phyloP scores from a whole-genome alignment of 495 filamentous ascomycete genomes.

The Podospora appendiculata region DNA sequence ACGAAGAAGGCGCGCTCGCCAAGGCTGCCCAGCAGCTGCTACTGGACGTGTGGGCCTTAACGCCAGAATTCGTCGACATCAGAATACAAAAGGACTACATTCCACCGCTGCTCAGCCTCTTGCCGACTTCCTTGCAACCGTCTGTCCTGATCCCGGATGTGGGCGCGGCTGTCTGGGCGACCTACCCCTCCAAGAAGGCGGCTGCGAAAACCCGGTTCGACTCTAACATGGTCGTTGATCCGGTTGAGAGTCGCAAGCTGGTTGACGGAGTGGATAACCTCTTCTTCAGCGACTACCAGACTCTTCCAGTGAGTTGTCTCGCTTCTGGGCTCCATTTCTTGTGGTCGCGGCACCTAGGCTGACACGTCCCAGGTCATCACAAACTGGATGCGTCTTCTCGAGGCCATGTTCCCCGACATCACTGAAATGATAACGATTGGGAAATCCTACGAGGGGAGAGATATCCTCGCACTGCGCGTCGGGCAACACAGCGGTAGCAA shows the following conservation, averaged over 20 bases:
- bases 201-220: conserved; percentile 1
- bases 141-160: conserved; percentile 81
- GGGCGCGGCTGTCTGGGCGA: conserved; percentile 64
- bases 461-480: conserved; percentile 76
- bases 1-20: conserved; percentile 66
- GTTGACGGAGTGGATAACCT: conserved; percentile 47
- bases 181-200: conserved; percentile 52
- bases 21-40: conserved; percentile 68
- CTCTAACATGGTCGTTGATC: conserved; percentile 8
- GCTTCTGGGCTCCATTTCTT: not conserved
- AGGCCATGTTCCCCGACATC: conserved; percentile 79
- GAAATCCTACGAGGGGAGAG: conserved; percentile 73
- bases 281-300: conserved; percentile 86
- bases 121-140: conserved; percentile 67
- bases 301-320: conserved; percentile 56
- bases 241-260: conserved; percentile 28
- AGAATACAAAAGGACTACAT: conserved; percentile 71
- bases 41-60: conserved; percentile 86
- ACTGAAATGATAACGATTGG: conserved; percentile 70
- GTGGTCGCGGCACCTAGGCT: not conserved
- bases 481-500: conserved; percentile 48
- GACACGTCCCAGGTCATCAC: conserved; percentile 22
- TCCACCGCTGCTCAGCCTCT: conserved; percentile 69
- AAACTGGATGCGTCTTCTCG: conserved; percentile 84
- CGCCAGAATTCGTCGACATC: conserved; percentile 79